phyloP scores from a whole-genome alignment of 176 grass and related monocot genomes.

The Oryza meridionalis region DNA sequence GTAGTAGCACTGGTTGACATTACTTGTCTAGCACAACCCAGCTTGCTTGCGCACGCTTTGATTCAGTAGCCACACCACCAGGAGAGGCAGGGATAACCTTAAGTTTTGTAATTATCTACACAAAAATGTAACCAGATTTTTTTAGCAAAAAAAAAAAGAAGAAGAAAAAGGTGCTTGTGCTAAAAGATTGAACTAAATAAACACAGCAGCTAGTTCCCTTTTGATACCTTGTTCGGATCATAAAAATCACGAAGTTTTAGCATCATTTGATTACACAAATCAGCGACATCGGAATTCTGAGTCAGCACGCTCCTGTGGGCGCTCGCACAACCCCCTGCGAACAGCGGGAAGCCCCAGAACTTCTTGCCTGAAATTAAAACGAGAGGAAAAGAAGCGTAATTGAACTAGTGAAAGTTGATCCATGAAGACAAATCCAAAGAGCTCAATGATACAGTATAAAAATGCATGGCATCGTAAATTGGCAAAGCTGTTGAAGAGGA shows the following conservation, averaged over 20 bases:
- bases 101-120: constrained; percentile 76
- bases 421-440: not conserved
- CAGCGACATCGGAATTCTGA: constrained; percentile 78
- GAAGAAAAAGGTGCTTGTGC: not conserved
- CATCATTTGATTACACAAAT: constrained; percentile 82
- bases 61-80: constrained; percentile 77
- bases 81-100: constrained; percentile 63
- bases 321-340: constrained; percentile 76
- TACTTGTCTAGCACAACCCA: constrained; percentile 99
- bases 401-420: not conserved
- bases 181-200: not conserved
- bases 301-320: constrained; percentile 59
- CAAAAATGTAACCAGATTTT: not conserved
- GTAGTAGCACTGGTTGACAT: not conserved
- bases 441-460: not conserved
- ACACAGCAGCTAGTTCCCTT: not conserved
- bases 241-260: constrained; percentile 66
- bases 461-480: not conserved
- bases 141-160: not conserved
- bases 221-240: constrained; percentile 68
- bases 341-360: constrained; percentile 82
- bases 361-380: constrained; percentile 45
- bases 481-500: not conserved
- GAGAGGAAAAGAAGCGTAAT: not conserved
- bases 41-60: constrained; percentile 65